These are phyloP conservation scores for Sarocladiaceae sp. DNA, from an alignment of 2,329 filamentous ascomycete genomes.

Conservation along the genomic window DNA sequence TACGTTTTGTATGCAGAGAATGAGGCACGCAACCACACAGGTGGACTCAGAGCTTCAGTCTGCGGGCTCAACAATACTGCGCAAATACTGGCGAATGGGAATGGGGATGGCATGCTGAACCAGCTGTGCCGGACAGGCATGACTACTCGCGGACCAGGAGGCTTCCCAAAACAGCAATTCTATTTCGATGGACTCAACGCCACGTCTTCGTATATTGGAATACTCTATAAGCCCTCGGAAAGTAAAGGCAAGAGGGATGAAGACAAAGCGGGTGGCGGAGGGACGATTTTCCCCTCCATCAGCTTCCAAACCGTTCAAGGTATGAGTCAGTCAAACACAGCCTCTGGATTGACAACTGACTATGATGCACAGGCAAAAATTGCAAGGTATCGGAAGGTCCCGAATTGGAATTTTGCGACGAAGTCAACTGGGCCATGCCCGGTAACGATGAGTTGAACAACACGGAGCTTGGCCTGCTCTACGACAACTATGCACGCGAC, in stretches of 20 bases:
- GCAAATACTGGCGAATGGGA: slow-evolving; percentile 48
- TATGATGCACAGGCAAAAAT: slow-evolving; percentile 53
- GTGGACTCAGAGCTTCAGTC: slow-evolving; percentile 71
- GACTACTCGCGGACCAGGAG: slow-evolving; percentile 59
- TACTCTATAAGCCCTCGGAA: slow-evolving; percentile 39
- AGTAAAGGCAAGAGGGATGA: slow-evolving; percentile 32
- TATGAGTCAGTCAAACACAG: slow-evolving; percentile 33
- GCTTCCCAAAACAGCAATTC: slow-evolving; percentile 79
- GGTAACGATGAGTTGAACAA: slow-evolving; percentile 62
- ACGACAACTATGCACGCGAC: slow-evolving; percentile 65
- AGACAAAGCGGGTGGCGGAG: slow-evolving; percentile 60
- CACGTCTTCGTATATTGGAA: slow-evolving; percentile 65
- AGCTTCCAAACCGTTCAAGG: slow-evolving; percentile 73
- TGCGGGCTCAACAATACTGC: slow-evolving; percentile 70
- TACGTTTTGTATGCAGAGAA: slow-evolving; percentile 76
- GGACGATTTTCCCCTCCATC: slow-evolving; percentile 64
- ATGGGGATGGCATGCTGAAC: slow-evolving; percentile 40
- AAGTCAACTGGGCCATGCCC: slow-evolving; percentile 87
- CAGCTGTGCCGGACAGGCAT: slow-evolving; percentile 54
- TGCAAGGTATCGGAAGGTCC: slow-evolving; percentile 68
- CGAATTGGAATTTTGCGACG: slow-evolving; percentile 81
- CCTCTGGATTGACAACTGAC: slow-evolving; percentile 2
- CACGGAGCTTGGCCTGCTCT: slow-evolving; percentile 59
- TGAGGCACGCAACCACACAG: slow-evolving; percentile 49
- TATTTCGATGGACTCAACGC: slow-evolving; percentile 70